Base-by-base conservation (phyloP, 169 alveolate species). In the Eimeria falciformis region DNA sequence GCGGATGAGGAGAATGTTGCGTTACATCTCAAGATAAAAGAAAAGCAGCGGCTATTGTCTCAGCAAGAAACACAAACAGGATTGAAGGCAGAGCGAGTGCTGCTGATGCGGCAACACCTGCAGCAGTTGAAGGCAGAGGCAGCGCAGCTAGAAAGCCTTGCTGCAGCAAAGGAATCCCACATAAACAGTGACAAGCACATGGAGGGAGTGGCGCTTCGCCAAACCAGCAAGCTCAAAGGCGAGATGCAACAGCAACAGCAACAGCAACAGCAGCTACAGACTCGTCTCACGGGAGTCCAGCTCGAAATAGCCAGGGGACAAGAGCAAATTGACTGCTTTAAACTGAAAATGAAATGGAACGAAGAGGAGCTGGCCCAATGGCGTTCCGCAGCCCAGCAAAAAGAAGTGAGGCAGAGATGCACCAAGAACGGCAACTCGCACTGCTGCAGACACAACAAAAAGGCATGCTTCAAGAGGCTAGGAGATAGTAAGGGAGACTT, bases 311-410 rank as follows among this genome's bases (percentile, higher is more conserved):
- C 96, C 93, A 96, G 96, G 86, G 99, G 98, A 40, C 97, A 97
- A 94, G 98, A 97, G 94, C 96, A 96, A 90, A 94, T 98, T 97
- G 99, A 98, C 93, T 92, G 97, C 85, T 97, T 96, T 95, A 97
- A 97, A 92, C 95, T 97, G 40, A 97, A 97, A 91, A 97, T 98
- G 98, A 97, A 97, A 94, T 97, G 98, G 98, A 97, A 97, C 75
- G 96, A 97, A 91, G 99, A 98, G 92, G 99, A 98, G 94, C 96
- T 98, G 56, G 98, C 97, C 94, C 98, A 98, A 94, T 98, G 99
- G 99, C 98, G 98, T 45, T 94, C 97, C 43, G 99, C 99, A 29
- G 98, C 98, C 18, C 94, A 98, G 73, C 97, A 97, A 93, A 98
- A 98, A 93, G 98, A 98, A 90, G 94, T 82, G 73, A 69, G 92